Evolutionary conservation across 768 basidiomycete species (phyloP), one percentile per base, ranked within the genome.

Genomic region (Lentinula sp.): DNA sequence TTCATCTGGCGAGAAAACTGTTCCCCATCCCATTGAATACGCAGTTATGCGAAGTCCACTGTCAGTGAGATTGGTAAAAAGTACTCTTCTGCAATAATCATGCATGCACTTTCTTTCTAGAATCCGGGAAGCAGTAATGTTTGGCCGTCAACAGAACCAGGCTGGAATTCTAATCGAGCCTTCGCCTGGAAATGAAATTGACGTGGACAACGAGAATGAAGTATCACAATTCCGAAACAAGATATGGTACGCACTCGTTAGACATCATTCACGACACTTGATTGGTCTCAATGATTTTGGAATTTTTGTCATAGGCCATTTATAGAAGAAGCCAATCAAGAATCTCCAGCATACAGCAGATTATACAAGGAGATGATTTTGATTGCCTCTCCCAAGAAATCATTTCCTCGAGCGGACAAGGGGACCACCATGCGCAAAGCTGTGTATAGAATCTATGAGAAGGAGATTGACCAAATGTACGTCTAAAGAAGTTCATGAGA

Each of bases 311-410:
- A 3, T 28, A 80, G 75, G 75, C 70, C 68, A 2, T 63, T 69
- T 7, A 70, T 80, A 1, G 78, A 78, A 21, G 74, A 78, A 23
- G 79, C 78, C 3, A 81, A 81, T 65, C 67, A 59, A 28, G 65
- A 64, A 3, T 73, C 75, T 0, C 79, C 80, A 0, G 58, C 71
- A 0, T 79, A 75, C 53, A 79, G 78, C 60, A 70, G 76, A 28
- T 72, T 81, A 11, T 81, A 78, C 68, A 79, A 78, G 63, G 78
- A 84, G 65, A 80, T 84, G 80, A 78, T 84, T 42, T 48, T 83
- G 28, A 65, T 82, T n/a, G 71, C 79, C 0, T 67, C 70, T 4
- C 65, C 66, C 0, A 70, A 69, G 0, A 79, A 79, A 60, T 79
- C 77, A 1, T 68, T 83, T 42, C 68, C 75, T n/a, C 75, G 75